phyloP scores from a whole-genome alignment of 352 stramenopile species.

The Blastocystis sp. region DNA sequence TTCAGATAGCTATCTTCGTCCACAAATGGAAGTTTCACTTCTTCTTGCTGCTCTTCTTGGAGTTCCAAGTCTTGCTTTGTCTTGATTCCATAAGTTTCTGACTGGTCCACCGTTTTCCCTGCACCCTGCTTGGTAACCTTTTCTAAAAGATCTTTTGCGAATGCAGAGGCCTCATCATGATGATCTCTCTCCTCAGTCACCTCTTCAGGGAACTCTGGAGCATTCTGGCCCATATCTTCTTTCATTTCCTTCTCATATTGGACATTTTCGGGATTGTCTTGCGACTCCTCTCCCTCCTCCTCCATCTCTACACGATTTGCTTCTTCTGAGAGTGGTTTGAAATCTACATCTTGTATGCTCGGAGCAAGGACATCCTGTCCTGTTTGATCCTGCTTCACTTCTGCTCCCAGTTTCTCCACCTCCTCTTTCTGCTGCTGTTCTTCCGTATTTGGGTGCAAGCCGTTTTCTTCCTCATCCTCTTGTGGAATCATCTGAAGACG shows the following conservation, averaged over 20 bases:
- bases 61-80: background rate
- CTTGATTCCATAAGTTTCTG: background rate
- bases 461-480: slow-evolving; percentile 66
- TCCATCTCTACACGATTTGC: slow-evolving; percentile 56
- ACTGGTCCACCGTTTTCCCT: background rate
- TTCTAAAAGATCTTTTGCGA: slow-evolving; percentile 21
- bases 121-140: slow-evolving; percentile 6
- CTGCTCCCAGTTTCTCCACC: slow-evolving; percentile 71
- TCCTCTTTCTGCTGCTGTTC: slow-evolving; percentile 72
- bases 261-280: slow-evolving; percentile 59
- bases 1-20: slow-evolving; percentile 60
- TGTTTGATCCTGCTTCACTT: slow-evolving; percentile 69
- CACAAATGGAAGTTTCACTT: slow-evolving; percentile 12
- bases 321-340: slow-evolving; percentile 57
- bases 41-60: background rate
- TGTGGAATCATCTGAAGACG: slow-evolving; percentile 82
- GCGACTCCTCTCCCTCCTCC: slow-evolving; percentile 54
- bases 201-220: slow-evolving; percentile 25
- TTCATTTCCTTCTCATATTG: slow-evolving; percentile 58
- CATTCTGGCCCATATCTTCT: background rate
- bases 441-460: slow-evolving; percentile 67
- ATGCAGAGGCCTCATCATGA: background rate
- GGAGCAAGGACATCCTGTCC: slow-evolving; percentile 31
- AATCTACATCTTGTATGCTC: slow-evolving; percentile 7
- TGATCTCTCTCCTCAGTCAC: background rate